Base-by-base conservation (phyloP, 139 green algal species). In the Diplosphaera chodatii region DNA sequence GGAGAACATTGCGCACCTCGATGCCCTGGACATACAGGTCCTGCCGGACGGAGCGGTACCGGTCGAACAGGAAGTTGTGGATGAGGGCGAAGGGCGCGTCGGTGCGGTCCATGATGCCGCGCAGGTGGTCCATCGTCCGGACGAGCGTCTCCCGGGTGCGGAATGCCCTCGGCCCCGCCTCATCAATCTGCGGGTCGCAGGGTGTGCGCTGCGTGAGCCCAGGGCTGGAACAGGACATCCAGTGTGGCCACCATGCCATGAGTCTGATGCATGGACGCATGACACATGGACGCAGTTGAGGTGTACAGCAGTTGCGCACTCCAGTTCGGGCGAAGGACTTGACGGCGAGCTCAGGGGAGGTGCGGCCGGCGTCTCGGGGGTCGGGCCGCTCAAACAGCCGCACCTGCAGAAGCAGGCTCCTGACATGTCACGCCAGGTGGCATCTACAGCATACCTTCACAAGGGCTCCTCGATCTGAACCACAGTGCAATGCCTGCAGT, bases 61-160 rank as follows among this genome's bases (percentile, higher is more conserved):
- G 78, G 75, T 96, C 91, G 91, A 91, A 96, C 71, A 96, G 81
- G 67, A 96, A 96, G 62, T 81, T 84, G 77, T 96, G 91, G 32
- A 91, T 74, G 40, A 80, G 15, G 18, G 74, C 40, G 23, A 90
- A 69, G 30, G 48, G 37, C 72, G 76, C 63, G 33, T 81, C 73
- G 30, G 69, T 33, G 8, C 71, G 71, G 59, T 87, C 82, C 71
- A 97, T 83, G 30, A 96, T 74, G 31, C 25, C 27, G 1, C 84
- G 74, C 66, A 97, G 83, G 78, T 96, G 79, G 3, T 69, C 69
- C 88, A 94, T 89, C 31, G 91, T 95, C 30, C 67, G 66, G 4
- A 59, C 1, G 29, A 96, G 77, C 3, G 91, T 82, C 25, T 64
- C 62, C 27, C 79, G 78, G 10, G 91, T 96, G 63, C 91, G 82